Evolutionary conservation across 805 yeast genomes (phyloP), one percentile per base, ranked within the genome.

Genomic region (Metschnikowia noctiluminum): DNA sequence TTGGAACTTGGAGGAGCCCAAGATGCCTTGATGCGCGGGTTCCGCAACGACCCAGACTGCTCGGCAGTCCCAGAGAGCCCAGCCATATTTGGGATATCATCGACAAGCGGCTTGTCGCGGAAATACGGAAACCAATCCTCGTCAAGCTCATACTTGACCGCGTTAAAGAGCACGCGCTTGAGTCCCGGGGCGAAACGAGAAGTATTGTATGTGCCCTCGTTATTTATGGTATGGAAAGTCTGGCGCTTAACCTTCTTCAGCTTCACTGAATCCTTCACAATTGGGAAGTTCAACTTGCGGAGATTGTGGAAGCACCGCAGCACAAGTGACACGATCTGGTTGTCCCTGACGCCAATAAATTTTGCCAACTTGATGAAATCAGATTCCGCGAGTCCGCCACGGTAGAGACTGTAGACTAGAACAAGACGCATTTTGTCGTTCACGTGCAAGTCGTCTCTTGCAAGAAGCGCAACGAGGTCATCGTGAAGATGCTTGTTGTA

Each of bases 351-450:
- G 2, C 76, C 77, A 42, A 73, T 70, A 53, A 73, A 94, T 43
- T 77, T 69, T 38, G 84, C 76, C 35, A 94, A 68, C 62, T 91
- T 89, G 42, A 71, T 65, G 53, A 85, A 80, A 69, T 94, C 99
- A 7, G 76, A 62, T 58, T 82, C 85, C 6, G 87, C 75, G 13
- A 94, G 68, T 0, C 97, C 96, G 3, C 91, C 92, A 55, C 98
- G 77, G 62, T 82, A 85, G 28, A 90, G 64, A 0, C 89, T 85
- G 64, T 94, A 94, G 1, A 87, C 68, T 16, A 87, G 70, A 12
- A 94, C 78, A 28, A 87, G 70, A 51, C 99, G 78, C 48, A 89
- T 70, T 61, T 89, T 89, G 60, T 89, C 96, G 14, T 77, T 77
- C 48, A 75, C 72, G 28, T 73, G 79, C 39, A 82, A 73, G 38